Base-by-base conservation (phyloP, 768 basidiomycete species). In the Leccinum variicolor region DNA sequence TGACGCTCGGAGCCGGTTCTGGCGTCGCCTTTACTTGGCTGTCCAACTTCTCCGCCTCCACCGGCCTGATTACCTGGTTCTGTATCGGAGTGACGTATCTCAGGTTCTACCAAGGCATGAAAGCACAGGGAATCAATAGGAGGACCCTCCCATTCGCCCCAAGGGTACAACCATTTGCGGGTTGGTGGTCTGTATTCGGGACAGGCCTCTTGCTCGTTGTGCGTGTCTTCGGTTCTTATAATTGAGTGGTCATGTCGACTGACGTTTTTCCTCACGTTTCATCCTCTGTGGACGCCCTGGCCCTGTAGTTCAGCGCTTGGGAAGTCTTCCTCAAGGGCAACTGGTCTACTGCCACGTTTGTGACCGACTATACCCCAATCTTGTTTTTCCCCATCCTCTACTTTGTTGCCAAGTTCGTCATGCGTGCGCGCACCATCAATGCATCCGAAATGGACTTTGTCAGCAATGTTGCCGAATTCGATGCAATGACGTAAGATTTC, bases 361-460 rank as follows among this genome's bases (percentile, higher is more conserved):
- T 79, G n/a, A 79, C 78, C 1, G 67, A 74, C 65, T 79, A 80
- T 56, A 34, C 77, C 25, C 75, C 78, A 15, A 60, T 79, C 57
- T 59, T 65, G 39, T 64, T 79, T 55, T 81, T 84, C 74, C 81
- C 81, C 13, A 47, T 81, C 34, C 61, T 84, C 14, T 84, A 77
- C 66, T 4, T 77, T 13, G 68, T 53, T 19, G 63, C 66, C 41
- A 73, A 63, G 46, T 7, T 61, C 13, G 1, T 54, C 46, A 67
- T 55, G 62, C 57, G 60, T 33, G 57, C 26, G 0, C 60, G 49
- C 3, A 1, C 52, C 3, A 6, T 67, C 19, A 60, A 19, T 1
- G 25, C 56, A 2, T 15, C 33, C 6, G 58, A 70, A 17, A 72
- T 71, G 70, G 70, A 71, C 49, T 73, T 71, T 52, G 53, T 56